Evolutionary conservation across 306 rosid genomes (phyloP), one percentile per base, ranked within the genome.

Genomic region (Lagenaria siceraria): DNA sequence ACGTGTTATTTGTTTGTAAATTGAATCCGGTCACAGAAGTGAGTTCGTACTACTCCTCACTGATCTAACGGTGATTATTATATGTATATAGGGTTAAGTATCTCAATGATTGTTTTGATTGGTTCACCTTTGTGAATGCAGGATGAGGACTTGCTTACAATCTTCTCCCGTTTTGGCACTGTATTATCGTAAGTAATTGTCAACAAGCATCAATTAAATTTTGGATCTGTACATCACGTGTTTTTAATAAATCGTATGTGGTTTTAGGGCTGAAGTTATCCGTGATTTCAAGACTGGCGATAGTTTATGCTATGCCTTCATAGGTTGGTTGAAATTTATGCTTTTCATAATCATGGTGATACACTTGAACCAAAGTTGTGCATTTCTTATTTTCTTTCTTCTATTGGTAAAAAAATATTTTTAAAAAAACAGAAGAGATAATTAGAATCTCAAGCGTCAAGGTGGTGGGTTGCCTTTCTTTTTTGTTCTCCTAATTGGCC

Each of bases 11-110:
- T 82, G 97, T 92, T 59, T 95, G 97, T 86, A 95, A 95, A 83
- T 82, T 95, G 85, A 95, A 95, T 82, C 97, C 97, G 1, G 99
- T 92, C 80, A 95, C 99, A 38, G 97, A 92, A 89, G 99, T 92
- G 74, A 81, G 91, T 81, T 22, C 42, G 56, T 35, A 4, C 27
- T 71, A 63, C 51, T 24, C 48, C 48, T 27, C 18, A 35, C 19
- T 42, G 55, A 58, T 56, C 12, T 10, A 19, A 14, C 38, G 14
- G 69, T 10, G 33, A 18, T 25, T 24, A 71, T 72, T 74, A 29
- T 49, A 74, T 24, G 19, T 24, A 53, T 7, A 13, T 58, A 74
- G 55, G 3, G 12, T 61, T 11, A 61, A 14, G 33, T 18, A 29
- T 27, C 13, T 43, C 3, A 4, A 17, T 40, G n/a, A 19, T 75